Conservation (phyloP, 495 filamentous ascomycete species). For the Cercophora scortea region DNA sequence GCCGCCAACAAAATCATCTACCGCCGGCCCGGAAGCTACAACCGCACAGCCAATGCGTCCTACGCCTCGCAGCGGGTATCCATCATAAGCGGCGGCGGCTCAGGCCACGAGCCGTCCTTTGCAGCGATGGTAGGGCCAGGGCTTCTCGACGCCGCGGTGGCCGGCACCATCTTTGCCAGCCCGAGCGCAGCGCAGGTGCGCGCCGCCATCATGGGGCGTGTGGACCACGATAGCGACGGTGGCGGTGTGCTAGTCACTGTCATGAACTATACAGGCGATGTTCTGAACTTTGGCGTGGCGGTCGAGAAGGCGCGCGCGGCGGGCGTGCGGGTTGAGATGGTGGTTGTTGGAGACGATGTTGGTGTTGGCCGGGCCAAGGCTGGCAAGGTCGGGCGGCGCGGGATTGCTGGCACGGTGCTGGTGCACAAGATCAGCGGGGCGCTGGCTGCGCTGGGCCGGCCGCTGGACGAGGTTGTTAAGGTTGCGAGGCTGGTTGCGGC, state of each 20-base stretch:
- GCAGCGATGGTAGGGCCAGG: constrained; percentile 60
- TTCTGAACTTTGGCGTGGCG: constrained; percentile 91
- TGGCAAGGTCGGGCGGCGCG: constrained; percentile 86
- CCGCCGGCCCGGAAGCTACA: constrained; percentile 44
- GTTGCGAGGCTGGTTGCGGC: constrained; percentile 63
- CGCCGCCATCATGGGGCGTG: constrained; percentile 61
- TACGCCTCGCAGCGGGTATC: constrained; percentile 49
- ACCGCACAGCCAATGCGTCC: background rate
- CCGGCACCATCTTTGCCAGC: constrained; percentile 88
- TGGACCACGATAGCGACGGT: constrained; percentile 47
- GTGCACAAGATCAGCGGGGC: constrained; percentile 87
- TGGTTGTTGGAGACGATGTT: constrained; percentile 92
- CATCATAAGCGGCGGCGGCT: constrained; percentile 83
- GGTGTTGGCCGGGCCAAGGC: constrained; percentile 76
- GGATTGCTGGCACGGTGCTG: constrained; percentile 84
- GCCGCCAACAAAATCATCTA: constrained; percentile 79
- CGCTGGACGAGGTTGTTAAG: constrained; percentile 56
- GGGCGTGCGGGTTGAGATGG: constrained; percentile 78
- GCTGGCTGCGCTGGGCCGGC: constrained; percentile 63
- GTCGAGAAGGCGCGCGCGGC: constrained; percentile 85
- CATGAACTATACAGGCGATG: constrained; percentile 74
- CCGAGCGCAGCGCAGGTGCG: constrained; percentile 84
- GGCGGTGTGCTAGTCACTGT: constrained; percentile 62
- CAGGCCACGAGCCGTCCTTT: constrained; percentile 90
- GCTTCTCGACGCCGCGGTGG: constrained; percentile 76